Conservation (phyloP, 2,329 filamentous ascomycete species). For the Scedosporium dehoogii region DNA sequence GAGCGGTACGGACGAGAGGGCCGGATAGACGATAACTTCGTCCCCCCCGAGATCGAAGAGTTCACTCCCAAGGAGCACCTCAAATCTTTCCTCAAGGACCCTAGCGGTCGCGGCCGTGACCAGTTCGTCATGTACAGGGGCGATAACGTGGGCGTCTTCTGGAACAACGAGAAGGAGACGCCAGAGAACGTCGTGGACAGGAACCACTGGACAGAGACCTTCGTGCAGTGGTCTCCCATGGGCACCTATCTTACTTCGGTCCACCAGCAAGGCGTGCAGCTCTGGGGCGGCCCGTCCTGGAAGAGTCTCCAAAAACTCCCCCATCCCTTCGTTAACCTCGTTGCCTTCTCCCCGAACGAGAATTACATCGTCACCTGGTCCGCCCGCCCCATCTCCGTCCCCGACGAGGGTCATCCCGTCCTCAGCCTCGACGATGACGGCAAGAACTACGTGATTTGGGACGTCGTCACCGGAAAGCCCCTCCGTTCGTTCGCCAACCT, state of each 20-base stretch:
- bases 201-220: constrained; percentile 94
- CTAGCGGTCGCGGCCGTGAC: constrained; percentile 70
- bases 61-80: constrained; percentile 96
- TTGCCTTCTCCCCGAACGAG: constrained; percentile 90
- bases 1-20: constrained; percentile 94
- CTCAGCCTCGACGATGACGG: constrained; percentile 88
- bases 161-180: constrained; percentile 92
- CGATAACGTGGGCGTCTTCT: constrained; percentile 89
- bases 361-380: constrained; percentile 97
- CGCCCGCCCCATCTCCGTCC: constrained; percentile 81
- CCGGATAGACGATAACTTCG: constrained; percentile 84
- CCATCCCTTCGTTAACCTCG: constrained; percentile 88
- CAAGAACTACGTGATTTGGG: constrained; percentile 99
- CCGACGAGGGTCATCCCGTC: constrained; percentile 76
- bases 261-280: constrained; percentile 90
- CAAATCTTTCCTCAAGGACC: constrained; percentile 84
- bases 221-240: constrained; percentile 94
- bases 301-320: constrained; percentile 85
- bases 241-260: constrained; percentile 93
- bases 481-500: constrained; percentile 89
- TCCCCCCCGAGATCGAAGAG: constrained; percentile 67
- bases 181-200: constrained; percentile 87
- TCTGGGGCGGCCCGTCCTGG: constrained; percentile 91
- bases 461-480: constrained; percentile 79
- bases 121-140: constrained; percentile 92